These are phyloP conservation scores for Penicillium olsonii DNA, from an alignment of 2,329 filamentous ascomycete genomes.

Conservation along the genomic window DNA sequence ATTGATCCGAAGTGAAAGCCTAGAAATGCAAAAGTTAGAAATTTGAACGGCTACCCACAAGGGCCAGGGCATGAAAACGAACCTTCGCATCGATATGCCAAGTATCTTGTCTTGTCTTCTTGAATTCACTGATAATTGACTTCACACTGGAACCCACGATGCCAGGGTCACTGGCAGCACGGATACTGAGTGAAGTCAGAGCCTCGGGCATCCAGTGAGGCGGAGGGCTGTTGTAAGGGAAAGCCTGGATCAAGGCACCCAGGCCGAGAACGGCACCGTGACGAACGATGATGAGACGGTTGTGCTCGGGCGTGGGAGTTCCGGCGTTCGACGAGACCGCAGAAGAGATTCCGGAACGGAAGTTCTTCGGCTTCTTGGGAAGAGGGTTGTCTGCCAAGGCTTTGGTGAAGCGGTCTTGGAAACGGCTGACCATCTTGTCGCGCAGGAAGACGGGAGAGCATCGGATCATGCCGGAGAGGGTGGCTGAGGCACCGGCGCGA, in stretches of 20 bases:
- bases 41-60: background rate
- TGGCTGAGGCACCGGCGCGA: slow-evolving; percentile 86
- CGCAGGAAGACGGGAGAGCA: slow-evolving; percentile 84
- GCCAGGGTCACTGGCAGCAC: slow-evolving; percentile 84
- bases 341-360: slow-evolving; percentile 41
- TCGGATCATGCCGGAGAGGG: slow-evolving; percentile 94
- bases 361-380: slow-evolving; percentile 63
- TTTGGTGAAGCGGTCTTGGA: slow-evolving; percentile 77
- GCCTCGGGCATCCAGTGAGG: slow-evolving; percentile 93
- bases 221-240: slow-evolving; percentile 92
- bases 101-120: slow-evolving; percentile 98
- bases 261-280: slow-evolving; percentile 92
- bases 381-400: slow-evolving; percentile 82
- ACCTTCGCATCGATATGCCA: slow-evolving; percentile 99
- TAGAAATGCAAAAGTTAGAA: slow-evolving; percentile 49
- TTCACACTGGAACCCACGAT: slow-evolving; percentile 96
- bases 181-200: slow-evolving; percentile 77
- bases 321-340: slow-evolving; percentile 47
- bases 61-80: slow-evolving; percentile 36
- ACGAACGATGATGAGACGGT: slow-evolving; percentile 75
- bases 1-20: slow-evolving; percentile 84
- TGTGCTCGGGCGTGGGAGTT: slow-evolving; percentile 56
- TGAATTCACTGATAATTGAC: slow-evolving; percentile 91
- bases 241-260: slow-evolving; percentile 88
- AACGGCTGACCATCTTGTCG: slow-evolving; percentile 70